Conservation (phyloP, 2,329 filamentous ascomycete species). For the Torrubiella hemipterigena region DNA sequence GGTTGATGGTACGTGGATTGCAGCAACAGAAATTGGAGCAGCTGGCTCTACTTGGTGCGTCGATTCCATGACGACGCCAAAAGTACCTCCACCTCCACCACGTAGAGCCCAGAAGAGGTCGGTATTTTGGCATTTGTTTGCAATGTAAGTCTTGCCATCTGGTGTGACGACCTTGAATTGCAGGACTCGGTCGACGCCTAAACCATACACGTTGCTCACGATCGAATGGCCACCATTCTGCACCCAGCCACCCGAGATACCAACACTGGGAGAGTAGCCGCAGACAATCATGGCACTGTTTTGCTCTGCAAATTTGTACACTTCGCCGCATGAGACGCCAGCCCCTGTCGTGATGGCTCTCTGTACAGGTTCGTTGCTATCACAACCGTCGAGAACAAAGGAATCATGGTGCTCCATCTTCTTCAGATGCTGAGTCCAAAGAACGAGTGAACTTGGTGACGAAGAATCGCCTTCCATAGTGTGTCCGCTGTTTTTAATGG, state of each 20-base stretch:
- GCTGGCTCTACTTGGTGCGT: not conserved
- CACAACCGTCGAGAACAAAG: constrained; percentile 1
- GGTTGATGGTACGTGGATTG: constrained; percentile 4
- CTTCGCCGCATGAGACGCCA: constrained; percentile 5
- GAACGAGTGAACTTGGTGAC: constrained; percentile 1
- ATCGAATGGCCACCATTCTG: constrained; percentile 27
- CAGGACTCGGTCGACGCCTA: constrained; percentile 35
- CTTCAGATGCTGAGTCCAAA: constrained; percentile 6
- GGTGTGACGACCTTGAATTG: constrained; percentile 30
- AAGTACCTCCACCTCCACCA: constrained; percentile 37
- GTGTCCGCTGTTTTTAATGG: constrained; percentile 6
- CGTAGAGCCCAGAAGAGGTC: constrained; percentile 43
- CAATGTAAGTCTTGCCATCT: constrained; percentile 25
- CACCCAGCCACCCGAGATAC: constrained; percentile 5
- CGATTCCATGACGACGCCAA: constrained; percentile 27
- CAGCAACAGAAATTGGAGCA: not conserved
- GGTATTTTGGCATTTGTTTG: constrained; percentile 26
- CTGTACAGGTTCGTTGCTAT: not conserved
- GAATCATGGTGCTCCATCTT: constrained; percentile 1
- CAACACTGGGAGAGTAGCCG: constrained; percentile 6
- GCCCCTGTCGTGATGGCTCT: constrained; percentile 6
- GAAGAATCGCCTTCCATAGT: constrained; percentile 1
- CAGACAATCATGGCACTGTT: constrained; percentile 5
- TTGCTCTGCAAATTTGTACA: constrained; percentile 3
- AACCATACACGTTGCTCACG: constrained; percentile 26